These are phyloP conservation scores for Tripidium arundinaceum DNA, from an alignment of 202 grass and related monocot species.

Conservation along the genomic window DNA sequence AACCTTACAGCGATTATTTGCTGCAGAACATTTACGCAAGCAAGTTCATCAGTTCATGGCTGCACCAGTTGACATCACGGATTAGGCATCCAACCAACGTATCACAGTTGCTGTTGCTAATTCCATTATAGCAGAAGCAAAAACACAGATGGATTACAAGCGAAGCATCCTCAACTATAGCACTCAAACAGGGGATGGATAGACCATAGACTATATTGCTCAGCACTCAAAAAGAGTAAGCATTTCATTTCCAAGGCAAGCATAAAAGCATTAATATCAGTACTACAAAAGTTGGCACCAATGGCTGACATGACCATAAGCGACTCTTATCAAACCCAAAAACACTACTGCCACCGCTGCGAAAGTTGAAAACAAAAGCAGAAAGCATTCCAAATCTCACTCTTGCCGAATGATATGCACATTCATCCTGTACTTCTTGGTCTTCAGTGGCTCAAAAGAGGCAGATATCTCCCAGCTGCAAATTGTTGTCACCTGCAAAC, in stretches of 20 bases:
- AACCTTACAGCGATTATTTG: background rate
- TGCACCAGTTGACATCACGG: background rate
- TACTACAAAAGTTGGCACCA: too few relatives aligned
- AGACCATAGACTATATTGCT: background rate
- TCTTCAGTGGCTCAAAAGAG: constrained; percentile 16
- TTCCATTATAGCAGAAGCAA: background rate
- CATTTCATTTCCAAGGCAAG: too few relatives aligned
- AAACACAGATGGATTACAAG: background rate
- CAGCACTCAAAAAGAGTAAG: background rate
- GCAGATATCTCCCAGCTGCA: constrained; percentile 27
- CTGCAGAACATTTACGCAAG: background rate
- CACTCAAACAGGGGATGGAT: background rate
- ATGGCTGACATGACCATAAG: background rate
- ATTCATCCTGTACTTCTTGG: background rate
- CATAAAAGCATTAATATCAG: too few relatives aligned
- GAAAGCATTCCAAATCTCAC: background rate
- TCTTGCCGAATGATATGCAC: background rate
- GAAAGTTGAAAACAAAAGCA: background rate
- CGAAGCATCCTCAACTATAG: background rate
- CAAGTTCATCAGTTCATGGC: background rate
- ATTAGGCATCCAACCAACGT: background rate
- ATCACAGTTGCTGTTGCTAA: background rate
- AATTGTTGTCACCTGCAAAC: background rate
- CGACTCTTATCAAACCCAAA: background rate
- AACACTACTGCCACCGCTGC: too few relatives aligned